phyloP scores from a whole-genome alignment of 495 filamentous ascomycete species.

The Monascus purpureus region DNA sequence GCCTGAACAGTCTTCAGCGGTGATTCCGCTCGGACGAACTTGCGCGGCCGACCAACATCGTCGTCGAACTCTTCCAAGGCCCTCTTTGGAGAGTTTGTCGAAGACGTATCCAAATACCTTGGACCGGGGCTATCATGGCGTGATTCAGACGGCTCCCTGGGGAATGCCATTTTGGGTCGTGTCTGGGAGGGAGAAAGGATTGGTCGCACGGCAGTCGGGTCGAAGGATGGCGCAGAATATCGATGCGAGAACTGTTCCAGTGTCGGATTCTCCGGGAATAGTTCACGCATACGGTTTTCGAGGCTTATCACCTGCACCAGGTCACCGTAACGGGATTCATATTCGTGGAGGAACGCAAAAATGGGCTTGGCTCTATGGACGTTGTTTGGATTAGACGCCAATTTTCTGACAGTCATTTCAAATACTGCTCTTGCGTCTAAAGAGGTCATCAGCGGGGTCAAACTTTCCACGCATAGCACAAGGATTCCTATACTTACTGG shows the following conservation, averaged over 20 bases:
- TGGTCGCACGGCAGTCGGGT: constrained; percentile 65
- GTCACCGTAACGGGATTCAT: constrained; percentile 90
- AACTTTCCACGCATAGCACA: background rate
- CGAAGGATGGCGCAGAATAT: constrained; percentile 51
- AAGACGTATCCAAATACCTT: constrained; percentile 30
- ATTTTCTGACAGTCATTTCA: constrained; percentile 72
- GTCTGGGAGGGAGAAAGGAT: constrained; percentile 74
- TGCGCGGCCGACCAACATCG: constrained; percentile 58
- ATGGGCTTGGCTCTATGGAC: constrained; percentile 67
- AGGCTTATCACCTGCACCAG: constrained; percentile 75
- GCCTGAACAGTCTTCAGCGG: constrained; percentile 78
- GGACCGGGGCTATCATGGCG: constrained; percentile 41
- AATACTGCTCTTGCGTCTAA: constrained; percentile 87
- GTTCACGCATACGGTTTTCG: constrained; percentile 81
- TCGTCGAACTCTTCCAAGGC: constrained; percentile 57
- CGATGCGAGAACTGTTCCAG: constrained; percentile 62
- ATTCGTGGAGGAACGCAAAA: constrained; percentile 81
- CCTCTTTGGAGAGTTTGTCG: constrained; percentile 65
- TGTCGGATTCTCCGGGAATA: constrained; percentile 77
- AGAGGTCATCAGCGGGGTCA: constrained; percentile 10
- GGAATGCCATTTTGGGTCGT: constrained; percentile 37
- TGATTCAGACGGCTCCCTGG: constrained; percentile 19
- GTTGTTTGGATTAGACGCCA: constrained; percentile 57
- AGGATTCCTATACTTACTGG: constrained; percentile 48
- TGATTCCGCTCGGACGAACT: constrained; percentile 67